phyloP scores from a whole-genome alignment of 2,329 filamentous ascomycete genomes.

The Neodidymelliopsis sp. region DNA sequence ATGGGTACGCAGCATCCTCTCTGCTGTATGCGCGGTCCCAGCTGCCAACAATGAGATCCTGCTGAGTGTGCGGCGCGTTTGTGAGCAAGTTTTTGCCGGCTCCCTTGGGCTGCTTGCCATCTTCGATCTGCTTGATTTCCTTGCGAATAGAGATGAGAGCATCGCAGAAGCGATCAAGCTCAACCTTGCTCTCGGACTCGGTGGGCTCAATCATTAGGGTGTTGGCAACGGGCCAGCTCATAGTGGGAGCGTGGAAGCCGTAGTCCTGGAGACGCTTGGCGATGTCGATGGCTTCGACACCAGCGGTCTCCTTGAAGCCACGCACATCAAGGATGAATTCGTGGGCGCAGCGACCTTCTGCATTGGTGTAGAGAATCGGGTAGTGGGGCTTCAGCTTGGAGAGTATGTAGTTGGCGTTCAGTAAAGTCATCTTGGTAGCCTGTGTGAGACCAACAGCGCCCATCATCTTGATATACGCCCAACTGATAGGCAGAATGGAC shows the following conservation, averaged over 20 bases:
- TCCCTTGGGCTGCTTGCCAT: conserved; percentile 72
- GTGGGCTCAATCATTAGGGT: conserved; percentile 99
- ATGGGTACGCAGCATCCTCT: conserved; percentile 85
- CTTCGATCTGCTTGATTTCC: conserved; percentile 85
- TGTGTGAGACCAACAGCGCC: conserved; percentile 81
- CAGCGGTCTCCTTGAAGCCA: conserved; percentile 80
- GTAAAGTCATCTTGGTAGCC: conserved; percentile 88
- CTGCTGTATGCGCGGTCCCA: conserved; percentile 86
- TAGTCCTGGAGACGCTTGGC: conserved; percentile 97
- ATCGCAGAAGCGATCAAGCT: conserved; percentile 92
- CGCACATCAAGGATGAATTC: conserved; percentile 95
- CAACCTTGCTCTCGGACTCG: conserved; percentile 88
- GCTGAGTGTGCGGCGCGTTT: conserved; percentile 85
- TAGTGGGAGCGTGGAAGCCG: conserved; percentile 95
- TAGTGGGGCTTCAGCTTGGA: conserved; percentile 86
- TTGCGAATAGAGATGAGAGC: conserved; percentile 84
- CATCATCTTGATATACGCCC: conserved; percentile 97
- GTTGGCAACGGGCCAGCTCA: conserved; percentile 95
- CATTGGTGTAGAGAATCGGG: conserved; percentile 91
- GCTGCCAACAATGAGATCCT: conserved; percentile 76
- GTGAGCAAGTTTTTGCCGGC: conserved; percentile 81
- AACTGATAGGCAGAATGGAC: conserved; percentile 91
- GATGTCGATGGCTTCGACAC: conserved; percentile 91
- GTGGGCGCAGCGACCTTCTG: conserved; percentile 86
- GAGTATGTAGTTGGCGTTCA: conserved; percentile 97